Evolutionary conservation across 306 rosid species (phyloP).

Genomic region (Citrullus colocynthis): DNA sequence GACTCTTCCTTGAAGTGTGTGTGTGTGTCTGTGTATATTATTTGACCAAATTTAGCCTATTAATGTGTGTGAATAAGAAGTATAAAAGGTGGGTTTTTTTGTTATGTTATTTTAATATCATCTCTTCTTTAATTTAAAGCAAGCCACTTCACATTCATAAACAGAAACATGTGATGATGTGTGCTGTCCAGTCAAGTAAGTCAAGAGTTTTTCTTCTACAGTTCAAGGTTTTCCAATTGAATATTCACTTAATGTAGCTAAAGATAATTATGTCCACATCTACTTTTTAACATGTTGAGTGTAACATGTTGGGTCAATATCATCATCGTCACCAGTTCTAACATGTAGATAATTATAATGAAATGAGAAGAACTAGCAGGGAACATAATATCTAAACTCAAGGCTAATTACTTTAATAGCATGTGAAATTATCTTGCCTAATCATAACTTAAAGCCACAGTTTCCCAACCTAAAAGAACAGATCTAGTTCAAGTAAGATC

Average conservation of each 20-base stretch:
- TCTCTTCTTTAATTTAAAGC: conserved; percentile 2
- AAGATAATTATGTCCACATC: neutral
- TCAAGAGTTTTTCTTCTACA: neutral
- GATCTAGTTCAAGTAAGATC: too few relatives aligned
- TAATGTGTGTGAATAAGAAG: neutral
- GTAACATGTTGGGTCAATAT: neutral
- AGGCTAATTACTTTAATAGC: neutral
- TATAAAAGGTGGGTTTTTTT: neutral
- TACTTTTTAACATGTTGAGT: neutral
- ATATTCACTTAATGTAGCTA: conserved; percentile 1
- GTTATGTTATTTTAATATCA: neutral
- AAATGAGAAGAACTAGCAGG: neutral
- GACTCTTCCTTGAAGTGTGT: conserved; percentile 5
- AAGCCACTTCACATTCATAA: neutral
- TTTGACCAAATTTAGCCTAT: neutral
- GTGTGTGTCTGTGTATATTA: neutral
- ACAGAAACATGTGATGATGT: neutral
- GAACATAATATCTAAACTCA: neutral
- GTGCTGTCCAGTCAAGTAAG: neutral
- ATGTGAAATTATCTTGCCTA: neutral
- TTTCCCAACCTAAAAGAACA: too few relatives aligned
- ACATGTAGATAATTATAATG: neutral
- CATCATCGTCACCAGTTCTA: neutral
- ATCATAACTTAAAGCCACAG: too few relatives aligned
- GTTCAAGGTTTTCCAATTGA: neutral